Percentiles rank a stretch among this genome's conserved stretches.
These are phyloP conservation scores for Apophysomyces variabilis DNA, from an alignment of 371 early-diverging fungal species.

Conservation along the genomic window DNA sequence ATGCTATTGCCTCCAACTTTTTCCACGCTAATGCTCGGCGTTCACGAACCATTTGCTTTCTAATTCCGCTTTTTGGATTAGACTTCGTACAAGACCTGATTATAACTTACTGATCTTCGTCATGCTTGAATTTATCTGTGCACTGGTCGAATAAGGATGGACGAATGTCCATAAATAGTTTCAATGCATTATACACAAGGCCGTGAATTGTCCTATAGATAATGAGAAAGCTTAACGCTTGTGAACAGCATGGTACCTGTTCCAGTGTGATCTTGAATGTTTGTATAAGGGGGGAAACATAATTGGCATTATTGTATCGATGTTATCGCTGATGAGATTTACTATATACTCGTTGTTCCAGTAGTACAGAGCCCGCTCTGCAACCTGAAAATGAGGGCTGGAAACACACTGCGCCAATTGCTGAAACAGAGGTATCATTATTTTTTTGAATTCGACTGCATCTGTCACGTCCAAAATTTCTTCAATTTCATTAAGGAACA, in stretches of 20 bases:
- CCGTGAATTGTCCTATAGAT: constrained; percentile 85
- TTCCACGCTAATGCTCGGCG: constrained; percentile 1
- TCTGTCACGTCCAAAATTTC: constrained; percentile 95
- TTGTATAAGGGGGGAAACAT: constrained; percentile 90
- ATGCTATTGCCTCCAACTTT: constrained; percentile 3
- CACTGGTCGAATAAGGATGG: constrained; percentile 91
- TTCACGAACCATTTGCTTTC: not conserved
- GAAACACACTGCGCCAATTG: constrained; percentile 91
- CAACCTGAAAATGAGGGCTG: constrained; percentile 96
- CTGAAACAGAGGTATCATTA: constrained; percentile 89
- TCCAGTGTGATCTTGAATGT: constrained; percentile 95
- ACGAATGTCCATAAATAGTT: constrained; percentile 91
- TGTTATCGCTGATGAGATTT: constrained; percentile 91
- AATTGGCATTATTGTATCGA: constrained; percentile 86
- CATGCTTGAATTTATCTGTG: constrained; percentile 67
- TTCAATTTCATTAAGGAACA: constrained; percentile 96
- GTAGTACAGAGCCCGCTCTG: constrained; percentile 93
- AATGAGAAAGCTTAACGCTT: not conserved
- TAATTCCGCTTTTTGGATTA: not conserved
- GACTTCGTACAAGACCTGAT: not conserved
- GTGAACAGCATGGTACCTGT: constrained; percentile 61
- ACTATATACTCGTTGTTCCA: constrained; percentile 98
- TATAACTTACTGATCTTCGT: constrained; percentile 14
- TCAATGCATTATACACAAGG: constrained; percentile 91
- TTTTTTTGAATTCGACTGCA: constrained; percentile 81